Percentiles rank a stretch among this genome's conserved stretches.
These are phyloP conservation scores for Stevia rebaudiana DNA, from an alignment of 140 eudicot species.

Conservation along the genomic window DNA sequence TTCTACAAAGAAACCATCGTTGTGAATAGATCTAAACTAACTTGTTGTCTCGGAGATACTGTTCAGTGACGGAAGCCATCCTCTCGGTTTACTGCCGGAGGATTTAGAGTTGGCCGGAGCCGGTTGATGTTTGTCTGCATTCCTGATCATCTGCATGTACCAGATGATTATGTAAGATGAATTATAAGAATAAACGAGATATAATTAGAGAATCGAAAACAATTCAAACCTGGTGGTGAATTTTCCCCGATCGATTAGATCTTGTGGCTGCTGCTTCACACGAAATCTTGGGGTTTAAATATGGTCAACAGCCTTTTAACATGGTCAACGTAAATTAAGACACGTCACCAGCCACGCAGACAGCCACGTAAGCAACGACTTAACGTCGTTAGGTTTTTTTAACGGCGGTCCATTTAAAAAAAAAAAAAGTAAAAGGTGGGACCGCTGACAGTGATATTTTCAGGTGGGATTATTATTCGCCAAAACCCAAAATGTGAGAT, in stretches of 20 bases:
- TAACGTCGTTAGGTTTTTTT: too few relatives aligned
- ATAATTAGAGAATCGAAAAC: not conserved
- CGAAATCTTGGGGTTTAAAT: too few relatives aligned
- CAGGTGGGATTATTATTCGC: too few relatives aligned
- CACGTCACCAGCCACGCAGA: too few relatives aligned
- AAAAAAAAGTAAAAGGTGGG: too few relatives aligned
- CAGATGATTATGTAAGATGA: not conserved
- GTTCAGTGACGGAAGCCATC: conserved; percentile 80
- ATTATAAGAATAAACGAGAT: too few relatives aligned
- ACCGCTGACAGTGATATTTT: too few relatives aligned
- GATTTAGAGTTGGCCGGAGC: conserved; percentile 34
- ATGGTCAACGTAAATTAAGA: too few relatives aligned
- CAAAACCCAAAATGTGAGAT: too few relatives aligned
- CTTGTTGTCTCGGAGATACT: conserved; percentile 74
- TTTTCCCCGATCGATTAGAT: conserved; percentile 33
- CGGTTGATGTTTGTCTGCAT: conserved; percentile 43
- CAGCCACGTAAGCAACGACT: too few relatives aligned
- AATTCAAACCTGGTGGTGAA: conserved; percentile 35
- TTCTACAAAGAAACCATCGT: not conserved
- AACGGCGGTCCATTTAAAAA: too few relatives aligned
- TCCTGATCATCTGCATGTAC: conserved; percentile 33
- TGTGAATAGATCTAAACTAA: conserved; percentile 26
- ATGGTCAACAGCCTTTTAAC: too few relatives aligned
- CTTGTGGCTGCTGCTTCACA: conserved; percentile 26
- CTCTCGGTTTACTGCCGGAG: conserved; percentile 34